Evolutionary conservation across 2,329 filamentous ascomycete species (phyloP).

Genomic region (Cylindrodendrum hubeiense): DNA sequence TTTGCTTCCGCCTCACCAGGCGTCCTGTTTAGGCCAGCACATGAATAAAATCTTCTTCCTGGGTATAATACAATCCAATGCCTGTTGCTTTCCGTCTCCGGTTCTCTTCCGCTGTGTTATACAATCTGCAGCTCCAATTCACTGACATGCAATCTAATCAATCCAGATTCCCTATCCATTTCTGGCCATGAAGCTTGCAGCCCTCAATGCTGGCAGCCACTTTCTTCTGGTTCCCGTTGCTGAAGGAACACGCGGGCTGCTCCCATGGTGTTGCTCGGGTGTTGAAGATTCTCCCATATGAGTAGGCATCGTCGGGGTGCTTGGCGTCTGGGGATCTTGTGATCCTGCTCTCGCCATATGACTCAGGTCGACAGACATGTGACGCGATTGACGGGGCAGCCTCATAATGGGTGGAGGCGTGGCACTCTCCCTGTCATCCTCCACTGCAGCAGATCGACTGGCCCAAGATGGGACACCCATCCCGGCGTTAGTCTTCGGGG

Average conservation of each 20-base stretch:
- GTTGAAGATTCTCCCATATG: constrained; percentile 20
- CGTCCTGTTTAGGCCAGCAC: constrained; percentile 23
- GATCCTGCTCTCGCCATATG: constrained; percentile 19
- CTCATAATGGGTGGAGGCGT: constrained; percentile 70
- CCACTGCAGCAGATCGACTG: constrained; percentile 48
- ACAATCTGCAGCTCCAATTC: constrained; percentile 22
- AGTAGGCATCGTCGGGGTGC: constrained; percentile 32
- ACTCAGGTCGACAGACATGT: constrained; percentile 40
- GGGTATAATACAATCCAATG: constrained; percentile 38
- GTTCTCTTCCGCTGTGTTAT: constrained; percentile 17
- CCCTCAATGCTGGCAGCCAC: constrained; percentile 51
- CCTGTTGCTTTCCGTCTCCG: constrained; percentile 27
- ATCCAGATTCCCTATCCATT: constrained; percentile 41
- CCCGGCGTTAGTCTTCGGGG: constrained; percentile 35
- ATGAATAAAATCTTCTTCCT: constrained; percentile 17
- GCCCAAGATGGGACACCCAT: constrained; percentile 58
- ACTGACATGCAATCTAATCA: constrained; percentile 24
- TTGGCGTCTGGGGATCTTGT: constrained; percentile 32
- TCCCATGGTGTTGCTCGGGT: constrained; percentile 32
- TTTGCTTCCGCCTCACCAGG: constrained; percentile 21
- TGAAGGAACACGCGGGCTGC: constrained; percentile 32
- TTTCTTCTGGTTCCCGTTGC: constrained; percentile 49
- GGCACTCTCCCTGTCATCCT: constrained; percentile 61
- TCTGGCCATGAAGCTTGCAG: constrained; percentile 42
- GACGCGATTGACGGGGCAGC: constrained; percentile 51